Evolutionary conservation across 179 eudicot genomes (phyloP).

Genomic region (Gypsophila paniculata): DNA sequence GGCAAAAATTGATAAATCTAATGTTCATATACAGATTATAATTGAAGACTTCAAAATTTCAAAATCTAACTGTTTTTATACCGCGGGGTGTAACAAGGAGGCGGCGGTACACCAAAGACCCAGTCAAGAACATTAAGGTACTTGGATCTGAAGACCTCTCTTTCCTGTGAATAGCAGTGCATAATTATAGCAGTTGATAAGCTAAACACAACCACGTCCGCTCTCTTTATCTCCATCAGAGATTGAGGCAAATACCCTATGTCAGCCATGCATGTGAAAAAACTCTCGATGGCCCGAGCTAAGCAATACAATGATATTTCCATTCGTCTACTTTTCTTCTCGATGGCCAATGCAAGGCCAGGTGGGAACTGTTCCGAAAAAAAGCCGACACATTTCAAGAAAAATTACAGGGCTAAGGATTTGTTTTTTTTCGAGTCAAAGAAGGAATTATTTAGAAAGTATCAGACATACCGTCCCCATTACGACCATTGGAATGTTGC

Average conservation of each 20-base stretch:
- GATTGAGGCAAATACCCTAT: constrained; percentile 65
- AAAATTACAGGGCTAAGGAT: background rate
- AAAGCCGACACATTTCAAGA: constrained; percentile 3
- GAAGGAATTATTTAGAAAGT: background rate
- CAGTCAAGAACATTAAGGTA: constrained; percentile 97
- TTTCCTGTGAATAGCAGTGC: constrained; percentile 94
- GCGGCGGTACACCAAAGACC: constrained; percentile 93
- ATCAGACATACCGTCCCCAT: constrained; percentile 60
- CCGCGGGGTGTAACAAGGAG: constrained; percentile 67
- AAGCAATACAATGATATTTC: constrained; percentile 95
- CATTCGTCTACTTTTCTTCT: constrained; percentile 93
- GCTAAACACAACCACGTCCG: constrained; percentile 82
- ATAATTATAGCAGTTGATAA: constrained; percentile 88
- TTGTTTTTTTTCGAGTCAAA: too few relatives aligned
- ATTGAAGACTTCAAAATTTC: background rate
- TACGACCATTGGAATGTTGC: constrained; percentile 89
- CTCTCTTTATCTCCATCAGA: constrained; percentile 58
- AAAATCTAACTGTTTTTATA: constrained; percentile 25
- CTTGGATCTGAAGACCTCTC: constrained; percentile 94
- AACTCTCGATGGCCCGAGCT: constrained; percentile 90
- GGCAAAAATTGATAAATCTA: background rate
- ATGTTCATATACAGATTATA: constrained; percentile 4
- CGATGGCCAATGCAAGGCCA: constrained; percentile 87
- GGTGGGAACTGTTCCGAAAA: constrained; percentile 62
- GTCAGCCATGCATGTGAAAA: constrained; percentile 86